Evolutionary conservation across 2,329 filamentous ascomycete genomes (phyloP).

Genomic region (Leptosphaerulina australis): DNA sequence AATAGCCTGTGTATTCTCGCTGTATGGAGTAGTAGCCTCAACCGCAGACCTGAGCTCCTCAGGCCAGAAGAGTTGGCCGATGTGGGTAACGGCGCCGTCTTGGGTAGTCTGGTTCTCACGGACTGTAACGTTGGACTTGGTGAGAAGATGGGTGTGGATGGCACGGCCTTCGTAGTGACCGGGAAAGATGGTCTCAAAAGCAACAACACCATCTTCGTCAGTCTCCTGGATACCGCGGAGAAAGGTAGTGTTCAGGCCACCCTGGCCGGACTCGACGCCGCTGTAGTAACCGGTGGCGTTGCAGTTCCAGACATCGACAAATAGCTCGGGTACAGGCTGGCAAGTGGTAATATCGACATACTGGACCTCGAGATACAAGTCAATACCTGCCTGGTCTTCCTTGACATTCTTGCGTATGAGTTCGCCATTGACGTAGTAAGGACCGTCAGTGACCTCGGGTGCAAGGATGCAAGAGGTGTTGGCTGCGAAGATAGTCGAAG

Average conservation of each 20-base stretch:
- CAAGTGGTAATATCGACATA: slow-evolving; percentile 60
- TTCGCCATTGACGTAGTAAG: slow-evolving; percentile 54
- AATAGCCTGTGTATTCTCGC: slow-evolving; percentile 38
- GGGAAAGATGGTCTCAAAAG: slow-evolving; percentile 57
- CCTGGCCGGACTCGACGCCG: slow-evolving; percentile 54
- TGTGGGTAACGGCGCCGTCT: slow-evolving; percentile 50
- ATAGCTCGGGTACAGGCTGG: slow-evolving; percentile 54
- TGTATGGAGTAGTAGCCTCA: slow-evolving; percentile 49
- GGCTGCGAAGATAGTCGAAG: slow-evolving; percentile 25
- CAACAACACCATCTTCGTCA: slow-evolving; percentile 55
- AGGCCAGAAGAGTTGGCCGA: slow-evolving; percentile 55
- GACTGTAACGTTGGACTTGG: slow-evolving; percentile 45
- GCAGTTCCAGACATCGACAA: slow-evolving; percentile 59
- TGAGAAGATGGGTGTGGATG: slow-evolving; percentile 44
- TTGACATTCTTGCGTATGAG: slow-evolving; percentile 55
- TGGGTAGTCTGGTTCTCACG: slow-evolving; percentile 49
- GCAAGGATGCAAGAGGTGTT: slow-evolving; percentile 36
- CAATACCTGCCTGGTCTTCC: slow-evolving; percentile 55
- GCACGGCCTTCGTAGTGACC: slow-evolving; percentile 47
- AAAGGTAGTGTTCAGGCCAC: slow-evolving; percentile 40
- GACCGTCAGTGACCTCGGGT: slow-evolving; percentile 32
- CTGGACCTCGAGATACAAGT: slow-evolving; percentile 58
- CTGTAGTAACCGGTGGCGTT: slow-evolving; percentile 44
- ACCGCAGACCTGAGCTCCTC: slow-evolving; percentile 48
- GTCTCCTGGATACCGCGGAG: slow-evolving; percentile 57